These are phyloP conservation scores for Ophiosphaerella herpotricha DNA, from an alignment of 2,329 filamentous ascomycete species.

Conservation along the genomic window DNA sequence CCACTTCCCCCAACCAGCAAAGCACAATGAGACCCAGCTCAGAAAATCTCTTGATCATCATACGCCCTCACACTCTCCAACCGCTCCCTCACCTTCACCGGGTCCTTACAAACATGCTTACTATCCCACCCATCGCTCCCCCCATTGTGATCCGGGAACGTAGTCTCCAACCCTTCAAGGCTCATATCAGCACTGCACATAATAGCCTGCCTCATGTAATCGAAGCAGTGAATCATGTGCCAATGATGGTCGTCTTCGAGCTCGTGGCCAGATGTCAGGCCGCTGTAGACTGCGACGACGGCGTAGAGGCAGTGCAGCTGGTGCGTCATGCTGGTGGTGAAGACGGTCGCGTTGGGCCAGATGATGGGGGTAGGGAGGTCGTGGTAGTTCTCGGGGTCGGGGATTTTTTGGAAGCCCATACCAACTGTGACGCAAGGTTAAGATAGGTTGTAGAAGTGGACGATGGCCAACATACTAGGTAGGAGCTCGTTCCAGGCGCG, in stretches of 20 bases:
- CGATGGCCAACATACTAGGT: constrained; percentile 15
- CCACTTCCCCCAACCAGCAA: too few relatives aligned
- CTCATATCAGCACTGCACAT: constrained; percentile 39
- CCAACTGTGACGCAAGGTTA: constrained; percentile 20
- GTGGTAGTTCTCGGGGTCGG: constrained; percentile 33
- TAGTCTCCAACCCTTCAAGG: constrained; percentile 40
- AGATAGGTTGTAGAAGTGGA: background rate
- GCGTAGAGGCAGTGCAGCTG: constrained; percentile 43
- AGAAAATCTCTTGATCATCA: constrained; percentile 42
- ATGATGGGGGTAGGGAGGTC: constrained; percentile 40
- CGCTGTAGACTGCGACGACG: constrained; percentile 38
- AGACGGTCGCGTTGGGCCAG: constrained; percentile 41
- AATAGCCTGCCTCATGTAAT: constrained; percentile 44
- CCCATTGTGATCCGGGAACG: constrained; percentile 43
- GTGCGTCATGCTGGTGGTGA: constrained; percentile 43
- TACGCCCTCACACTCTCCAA: constrained; percentile 38
- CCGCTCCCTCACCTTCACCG: constrained; percentile 15
- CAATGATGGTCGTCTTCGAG: constrained; percentile 43
- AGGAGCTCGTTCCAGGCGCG: constrained; percentile 41
- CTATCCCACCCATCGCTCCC: constrained; percentile 44
- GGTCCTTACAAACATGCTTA: constrained; percentile 37
- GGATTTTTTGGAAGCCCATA: constrained; percentile 42
- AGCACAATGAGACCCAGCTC: background rate
- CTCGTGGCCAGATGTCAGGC: constrained; percentile 26
- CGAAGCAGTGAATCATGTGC: constrained; percentile 47